Evolutionary conservation across 768 basidiomycete species (phyloP).

Genomic region (Mycena amicta): DNA sequence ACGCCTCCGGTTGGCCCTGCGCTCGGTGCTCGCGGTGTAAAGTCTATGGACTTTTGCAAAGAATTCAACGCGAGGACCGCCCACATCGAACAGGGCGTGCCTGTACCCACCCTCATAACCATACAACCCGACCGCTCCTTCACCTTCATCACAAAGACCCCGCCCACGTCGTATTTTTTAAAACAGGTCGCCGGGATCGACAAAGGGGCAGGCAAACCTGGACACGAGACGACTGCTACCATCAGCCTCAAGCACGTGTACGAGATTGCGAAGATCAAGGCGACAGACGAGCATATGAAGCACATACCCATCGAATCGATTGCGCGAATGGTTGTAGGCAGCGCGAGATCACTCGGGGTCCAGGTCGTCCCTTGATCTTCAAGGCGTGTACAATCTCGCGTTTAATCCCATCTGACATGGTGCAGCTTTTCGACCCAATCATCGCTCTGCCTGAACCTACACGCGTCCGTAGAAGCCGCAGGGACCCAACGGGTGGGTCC

Average conservation of each 20-base stretch:
- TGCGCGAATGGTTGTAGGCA: slow-evolving; percentile 85
- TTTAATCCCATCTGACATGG: slow-evolving; percentile 3
- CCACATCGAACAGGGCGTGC: slow-evolving; percentile 81
- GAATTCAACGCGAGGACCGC: slow-evolving; percentile 99
- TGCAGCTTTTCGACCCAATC: slow-evolving; percentile 1
- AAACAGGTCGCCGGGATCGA: slow-evolving; percentile 90
- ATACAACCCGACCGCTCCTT: slow-evolving; percentile 96
- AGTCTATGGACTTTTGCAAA: slow-evolving; percentile 99
- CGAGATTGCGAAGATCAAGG: slow-evolving; percentile 98
- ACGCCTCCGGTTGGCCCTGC: slow-evolving; percentile 97
- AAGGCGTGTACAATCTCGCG: slow-evolving; percentile 22
- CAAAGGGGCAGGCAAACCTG: slow-evolving; percentile 84
- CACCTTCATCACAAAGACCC: slow-evolving; percentile 90
- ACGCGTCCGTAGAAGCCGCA: slow-evolving; percentile 18
- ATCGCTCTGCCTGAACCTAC: slow-evolving; percentile 10
- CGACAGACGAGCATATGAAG: slow-evolving; percentile 85
- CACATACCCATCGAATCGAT: slow-evolving; percentile 86
- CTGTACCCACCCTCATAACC: slow-evolving; percentile 89
- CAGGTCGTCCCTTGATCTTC: slow-evolving; percentile 79
- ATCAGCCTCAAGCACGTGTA: slow-evolving; percentile 96
- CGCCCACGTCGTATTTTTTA: slow-evolving; percentile 86
- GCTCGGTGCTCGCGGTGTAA: slow-evolving; percentile 96
- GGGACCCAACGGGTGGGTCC: slow-evolving; percentile 19
- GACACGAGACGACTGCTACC: slow-evolving; percentile 77
- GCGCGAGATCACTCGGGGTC: slow-evolving; percentile 86